A percentile compares a stretch with the other conserved stretches of the same genome.
Conservation (phyloP, 371 early-diverging fungal genomes). For the Apophysomyces ossiformis region DNA sequence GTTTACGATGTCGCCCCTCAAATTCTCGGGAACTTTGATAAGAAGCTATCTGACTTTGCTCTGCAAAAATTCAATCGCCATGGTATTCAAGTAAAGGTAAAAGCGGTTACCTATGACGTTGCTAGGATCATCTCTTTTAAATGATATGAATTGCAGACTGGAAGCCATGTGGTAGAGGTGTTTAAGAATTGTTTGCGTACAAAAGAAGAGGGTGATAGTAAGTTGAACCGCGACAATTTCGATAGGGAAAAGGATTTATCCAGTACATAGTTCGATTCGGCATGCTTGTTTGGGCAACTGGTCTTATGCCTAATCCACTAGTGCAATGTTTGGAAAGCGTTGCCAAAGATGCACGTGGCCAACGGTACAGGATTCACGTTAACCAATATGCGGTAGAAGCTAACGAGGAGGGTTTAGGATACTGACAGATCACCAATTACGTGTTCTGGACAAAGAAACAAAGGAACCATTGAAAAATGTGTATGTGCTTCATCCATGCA, state of each 20-base stretch:
- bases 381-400: not conserved
- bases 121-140: not conserved
- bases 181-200: conserved; percentile 42
- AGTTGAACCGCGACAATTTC: not conserved
- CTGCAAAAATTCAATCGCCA: conserved; percentile 65
- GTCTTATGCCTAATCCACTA: conserved; percentile 41
- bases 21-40: conserved; percentile 77
- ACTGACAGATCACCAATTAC: conserved; percentile 66
- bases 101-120: no score
- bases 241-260: not conserved
- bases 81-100: conserved; percentile 66
- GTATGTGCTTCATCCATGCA: conserved; percentile 23
- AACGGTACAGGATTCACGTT: conserved; percentile 17
- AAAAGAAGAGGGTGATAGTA: conserved; percentile 51
- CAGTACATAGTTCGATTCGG: conserved; percentile 37
- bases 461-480: conserved; percentile 46
- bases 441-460: conserved; percentile 62
- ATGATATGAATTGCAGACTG: conserved; percentile 13
- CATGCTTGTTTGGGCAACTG: conserved; percentile 61
- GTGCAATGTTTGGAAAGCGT: conserved; percentile 26
- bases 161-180: conserved; percentile 56
- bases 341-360: conserved; percentile 26
- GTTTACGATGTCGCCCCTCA: conserved; percentile 76
- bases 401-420: conserved; percentile 36
- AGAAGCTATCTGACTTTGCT: conserved; percentile 68